Percentiles rank a stretch among this genome's conserved stretches.
Evolutionary conservation across 208 protist species (phyloP).

Genomic region (Wallacemonas collosoma): DNA sequence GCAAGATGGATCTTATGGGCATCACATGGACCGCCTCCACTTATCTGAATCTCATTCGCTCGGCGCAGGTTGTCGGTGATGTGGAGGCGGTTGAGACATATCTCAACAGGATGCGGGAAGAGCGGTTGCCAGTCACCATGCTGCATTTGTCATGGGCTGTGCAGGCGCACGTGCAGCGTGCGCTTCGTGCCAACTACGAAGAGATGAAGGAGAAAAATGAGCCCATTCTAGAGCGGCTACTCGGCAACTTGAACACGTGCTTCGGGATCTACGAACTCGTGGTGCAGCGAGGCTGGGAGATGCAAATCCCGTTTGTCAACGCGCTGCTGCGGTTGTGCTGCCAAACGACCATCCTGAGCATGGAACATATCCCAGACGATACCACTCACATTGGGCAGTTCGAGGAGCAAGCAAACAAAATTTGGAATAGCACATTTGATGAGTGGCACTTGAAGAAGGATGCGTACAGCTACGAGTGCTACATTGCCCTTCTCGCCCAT

Average conservation of each 20-base stretch:
- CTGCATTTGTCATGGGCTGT: constrained; percentile 82
- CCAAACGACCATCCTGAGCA: constrained; percentile 74
- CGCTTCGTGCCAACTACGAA: constrained; percentile 78
- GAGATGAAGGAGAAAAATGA: constrained; percentile 55
- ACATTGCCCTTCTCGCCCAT: constrained; percentile 85
- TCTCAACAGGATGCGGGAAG: constrained; percentile 81
- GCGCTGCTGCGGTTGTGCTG: constrained; percentile 84
- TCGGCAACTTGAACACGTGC: constrained; percentile 77
- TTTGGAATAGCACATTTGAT: constrained; percentile 83
- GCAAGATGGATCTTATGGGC: constrained; percentile 92
- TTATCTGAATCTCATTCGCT: constrained; percentile 85
- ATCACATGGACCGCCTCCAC: constrained; percentile 85
- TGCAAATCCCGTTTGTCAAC: constrained; percentile 81
- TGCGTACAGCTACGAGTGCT: constrained; percentile 89
- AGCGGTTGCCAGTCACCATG: constrained; percentile 60
- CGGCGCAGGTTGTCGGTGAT: constrained; percentile 82
- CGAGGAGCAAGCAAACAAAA: constrained; percentile 76
- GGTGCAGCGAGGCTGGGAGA: constrained; percentile 73
- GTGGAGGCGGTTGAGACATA: constrained; percentile 75
- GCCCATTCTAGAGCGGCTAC: constrained; percentile 49
- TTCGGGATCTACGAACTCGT: constrained; percentile 88
- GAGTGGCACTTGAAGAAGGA: constrained; percentile 85
- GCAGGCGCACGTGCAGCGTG: constrained; percentile 76
- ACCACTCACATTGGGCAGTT: constrained; percentile 57
- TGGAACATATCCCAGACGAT: constrained; percentile 73